Percentiles rank a stretch among this genome's conserved stretches.
phyloP scores from a whole-genome alignment of 164 flowering plant species.

The Tinospora cordifolia region DNA sequence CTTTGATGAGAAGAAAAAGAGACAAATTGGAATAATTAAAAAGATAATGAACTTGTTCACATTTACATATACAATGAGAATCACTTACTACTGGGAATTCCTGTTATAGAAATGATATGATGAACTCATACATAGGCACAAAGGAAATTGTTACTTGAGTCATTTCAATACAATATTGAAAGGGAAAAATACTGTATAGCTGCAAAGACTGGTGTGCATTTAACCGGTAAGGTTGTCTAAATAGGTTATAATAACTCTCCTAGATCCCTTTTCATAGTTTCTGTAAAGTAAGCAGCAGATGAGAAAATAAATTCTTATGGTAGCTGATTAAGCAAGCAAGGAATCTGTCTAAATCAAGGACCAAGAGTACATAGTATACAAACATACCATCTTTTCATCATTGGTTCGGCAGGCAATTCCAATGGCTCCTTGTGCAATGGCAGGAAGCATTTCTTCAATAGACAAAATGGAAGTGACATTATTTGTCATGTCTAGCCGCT shows the following conservation, averaged over 20 bases:
- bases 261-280: no score
- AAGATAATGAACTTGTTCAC: no score
- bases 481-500: slow-evolving; percentile 78
- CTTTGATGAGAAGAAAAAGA: neutral
- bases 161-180: no score
- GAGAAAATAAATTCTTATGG: neutral
- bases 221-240: no score
- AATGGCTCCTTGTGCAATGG: slow-evolving; percentile 99
- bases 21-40: no score
- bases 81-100: no score
- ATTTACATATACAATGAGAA: no score
- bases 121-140: no score
- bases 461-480: slow-evolving; percentile 68
- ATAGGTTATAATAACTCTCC: neutral
- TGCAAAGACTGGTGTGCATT: no score
- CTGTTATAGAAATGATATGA: no score
- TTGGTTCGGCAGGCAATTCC: slow-evolving; percentile 88
- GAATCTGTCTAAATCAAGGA: neutral
- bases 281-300: neutral
- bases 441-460: slow-evolving; percentile 95
- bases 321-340: neutral
- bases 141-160: no score
- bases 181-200: no score
- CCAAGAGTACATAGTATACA: neutral
- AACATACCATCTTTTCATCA: slow-evolving; percentile 80